Conservation (phyloP, 78 protist genomes). For the Dictyostelium intermedium region DNA sequence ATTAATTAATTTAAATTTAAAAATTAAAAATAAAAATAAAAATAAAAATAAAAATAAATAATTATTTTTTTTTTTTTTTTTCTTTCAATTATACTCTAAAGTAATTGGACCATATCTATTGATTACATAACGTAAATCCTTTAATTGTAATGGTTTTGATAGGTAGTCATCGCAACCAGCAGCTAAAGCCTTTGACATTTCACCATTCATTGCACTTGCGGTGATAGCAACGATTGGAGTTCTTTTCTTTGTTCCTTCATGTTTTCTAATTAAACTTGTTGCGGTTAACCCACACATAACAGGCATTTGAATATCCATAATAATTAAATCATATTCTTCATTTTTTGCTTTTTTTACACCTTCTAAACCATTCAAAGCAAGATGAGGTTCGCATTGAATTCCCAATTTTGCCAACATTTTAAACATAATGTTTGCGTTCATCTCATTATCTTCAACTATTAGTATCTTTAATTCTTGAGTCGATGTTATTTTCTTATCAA, state of each 20-base stretch:
- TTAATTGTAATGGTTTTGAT: constrained; percentile 24
- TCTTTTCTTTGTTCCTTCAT: constrained; percentile 11
- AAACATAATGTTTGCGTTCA: constrained; percentile 41
- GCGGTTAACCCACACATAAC: constrained; percentile 78
- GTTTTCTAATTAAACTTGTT: constrained; percentile 18
- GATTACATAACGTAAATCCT: constrained; percentile 1
- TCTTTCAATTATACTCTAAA: neutral
- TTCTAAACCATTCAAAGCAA: constrained; percentile 60
- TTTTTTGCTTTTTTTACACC: constrained; percentile 42
- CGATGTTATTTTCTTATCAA: neutral
- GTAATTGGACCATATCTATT: neutral
- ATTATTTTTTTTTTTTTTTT: neutral
- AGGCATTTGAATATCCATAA: constrained; percentile 82
- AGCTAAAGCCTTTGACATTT: neutral
- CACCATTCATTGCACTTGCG: constrained; percentile 57
- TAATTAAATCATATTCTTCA: constrained; percentile 20
- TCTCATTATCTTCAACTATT: constrained; percentile 53
- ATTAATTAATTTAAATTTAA: too few relatives aligned
- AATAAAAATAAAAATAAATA: too few relatives aligned
- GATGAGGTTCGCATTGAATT: neutral
- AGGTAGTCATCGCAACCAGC: constrained; percentile 59
- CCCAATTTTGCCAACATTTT: constrained; percentile 51
- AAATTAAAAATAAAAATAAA: neutral
- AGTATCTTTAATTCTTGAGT: neutral
- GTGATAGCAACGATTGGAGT: constrained; percentile 56